Percentiles rank a stretch among this genome's conserved stretches.
Evolutionary conservation across 192 early-diverging fungal genomes (phyloP).

Genomic region (Tieghemiomyces parasiticus): DNA sequence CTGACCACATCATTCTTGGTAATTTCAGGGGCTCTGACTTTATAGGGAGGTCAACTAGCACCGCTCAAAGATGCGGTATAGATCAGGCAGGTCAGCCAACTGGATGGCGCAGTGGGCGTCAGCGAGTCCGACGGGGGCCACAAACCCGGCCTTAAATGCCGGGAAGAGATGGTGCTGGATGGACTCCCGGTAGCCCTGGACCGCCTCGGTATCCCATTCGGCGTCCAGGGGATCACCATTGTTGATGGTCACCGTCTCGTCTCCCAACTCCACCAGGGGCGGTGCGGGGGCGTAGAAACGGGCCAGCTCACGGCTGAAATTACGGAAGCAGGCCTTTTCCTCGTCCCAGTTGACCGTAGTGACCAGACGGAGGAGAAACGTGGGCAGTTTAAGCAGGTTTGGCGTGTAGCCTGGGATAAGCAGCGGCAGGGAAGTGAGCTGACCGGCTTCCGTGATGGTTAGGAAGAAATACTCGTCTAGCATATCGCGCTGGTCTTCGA

Average conservation of each 20-base stretch:
- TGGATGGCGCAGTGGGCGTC: constrained; percentile 49
- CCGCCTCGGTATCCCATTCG: constrained; percentile 10
- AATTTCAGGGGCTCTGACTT: too few relatives aligned
- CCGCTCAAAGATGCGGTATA: constrained; percentile 95
- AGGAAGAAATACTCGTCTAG: constrained; percentile 83
- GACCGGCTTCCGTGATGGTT: constrained; percentile 41
- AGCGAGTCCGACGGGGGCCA: constrained; percentile 42
- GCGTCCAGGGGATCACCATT: neutral
- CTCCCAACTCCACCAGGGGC: constrained; percentile 12
- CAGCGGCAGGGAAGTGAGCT: constrained; percentile 58
- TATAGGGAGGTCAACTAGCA: constrained; percentile 61
- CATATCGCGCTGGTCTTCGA: constrained; percentile 55
- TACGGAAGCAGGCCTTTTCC: constrained; percentile 75
- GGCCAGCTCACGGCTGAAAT: constrained; percentile 49
- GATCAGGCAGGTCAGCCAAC: constrained; percentile 68
- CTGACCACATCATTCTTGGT: too few relatives aligned
- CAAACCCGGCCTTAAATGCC: constrained; percentile 56
- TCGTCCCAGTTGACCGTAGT: constrained; percentile 72
- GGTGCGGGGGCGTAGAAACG: constrained; percentile 44
- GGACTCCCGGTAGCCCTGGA: constrained; percentile 34
- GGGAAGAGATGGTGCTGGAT: constrained; percentile 74
- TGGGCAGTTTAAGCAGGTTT: constrained; percentile 68
- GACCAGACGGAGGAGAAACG: constrained; percentile 65
- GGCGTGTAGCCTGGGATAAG: constrained; percentile 69
- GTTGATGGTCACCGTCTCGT: neutral